phyloP scores from a whole-genome alignment of 352 stramenopile species.

The Phytophthora constricta region DNA sequence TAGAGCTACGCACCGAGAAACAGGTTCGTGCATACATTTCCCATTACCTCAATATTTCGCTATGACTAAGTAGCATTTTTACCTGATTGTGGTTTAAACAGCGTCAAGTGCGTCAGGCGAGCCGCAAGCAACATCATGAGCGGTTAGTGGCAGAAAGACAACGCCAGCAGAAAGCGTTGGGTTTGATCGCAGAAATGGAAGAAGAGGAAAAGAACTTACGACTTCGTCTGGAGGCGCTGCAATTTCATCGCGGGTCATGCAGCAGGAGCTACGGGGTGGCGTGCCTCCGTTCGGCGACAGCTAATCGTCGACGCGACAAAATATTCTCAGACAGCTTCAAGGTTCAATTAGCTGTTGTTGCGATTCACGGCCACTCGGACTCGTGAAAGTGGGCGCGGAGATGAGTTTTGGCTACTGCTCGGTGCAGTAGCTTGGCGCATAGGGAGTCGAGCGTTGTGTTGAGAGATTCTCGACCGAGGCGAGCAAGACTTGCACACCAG shows the following conservation, averaged over 20 bases:
- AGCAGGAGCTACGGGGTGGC: slow-evolving; percentile 29
- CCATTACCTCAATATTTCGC: not conserved
- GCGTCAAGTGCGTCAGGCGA: slow-evolving; percentile 44
- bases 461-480: too few relatives aligned
- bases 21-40: slow-evolving; percentile 33
- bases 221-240: slow-evolving; percentile 60
- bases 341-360: not conserved
- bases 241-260: slow-evolving; percentile 62
- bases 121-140: slow-evolving; percentile 47
- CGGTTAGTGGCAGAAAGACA: slow-evolving; percentile 46
- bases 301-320: slow-evolving; percentile 18
- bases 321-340: slow-evolving; percentile 4
- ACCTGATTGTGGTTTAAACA: slow-evolving; percentile 28
- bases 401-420: not conserved
- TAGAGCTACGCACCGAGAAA: slow-evolving; percentile 42
- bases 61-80: slow-evolving; percentile 2
- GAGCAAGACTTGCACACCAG: too few relatives aligned
- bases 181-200: slow-evolving; percentile 50
- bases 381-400: not conserved
- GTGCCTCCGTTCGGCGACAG: slow-evolving; percentile 1
- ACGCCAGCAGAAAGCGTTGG: slow-evolving; percentile 46
- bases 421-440: not conserved
- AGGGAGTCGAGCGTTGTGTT: not conserved
- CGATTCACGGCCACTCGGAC: slow-evolving; percentile 1
- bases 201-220: slow-evolving; percentile 65